A percentile compares a stretch with the other conserved stretches of the same genome.
These are phyloP conservation scores for Podospora appendiculata DNA, from an alignment of 495 filamentous ascomycete species.

Conservation along the genomic window DNA sequence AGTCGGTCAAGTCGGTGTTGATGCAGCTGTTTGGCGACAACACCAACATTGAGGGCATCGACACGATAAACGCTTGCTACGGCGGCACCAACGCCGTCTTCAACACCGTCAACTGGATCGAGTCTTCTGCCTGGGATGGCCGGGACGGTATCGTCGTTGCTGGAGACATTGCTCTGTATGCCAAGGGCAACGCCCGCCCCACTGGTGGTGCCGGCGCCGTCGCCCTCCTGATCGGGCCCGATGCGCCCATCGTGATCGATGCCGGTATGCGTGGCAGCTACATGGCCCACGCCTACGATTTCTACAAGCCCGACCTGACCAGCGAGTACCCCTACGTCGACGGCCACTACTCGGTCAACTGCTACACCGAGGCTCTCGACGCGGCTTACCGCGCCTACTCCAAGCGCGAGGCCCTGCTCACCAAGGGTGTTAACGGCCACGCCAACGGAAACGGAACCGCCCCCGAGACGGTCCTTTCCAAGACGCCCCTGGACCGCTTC, in stretches of 20 bases:
- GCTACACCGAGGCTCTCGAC: conserved; percentile 94
- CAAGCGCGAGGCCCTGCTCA: conserved; percentile 68
- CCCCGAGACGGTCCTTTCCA: conserved; percentile 36
- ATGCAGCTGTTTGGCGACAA: conserved; percentile 92
- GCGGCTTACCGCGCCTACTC: conserved; percentile 93
- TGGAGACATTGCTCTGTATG: conserved; percentile 97
- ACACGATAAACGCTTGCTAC: conserved; percentile 97
- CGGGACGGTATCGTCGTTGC: conserved; percentile 88
- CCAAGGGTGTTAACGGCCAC: conserved; percentile 43
- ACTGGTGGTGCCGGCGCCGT: conserved; percentile 94
- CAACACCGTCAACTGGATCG: conserved; percentile 95
- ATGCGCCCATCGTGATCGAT: conserved; percentile 88
- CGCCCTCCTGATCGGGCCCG: conserved; percentile 87
- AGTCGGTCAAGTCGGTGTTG: conserved; percentile 98
- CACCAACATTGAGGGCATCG: conserved; percentile 92
- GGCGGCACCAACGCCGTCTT: conserved; percentile 96
- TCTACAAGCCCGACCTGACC: conserved; percentile 97
- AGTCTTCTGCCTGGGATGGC: conserved; percentile 97
- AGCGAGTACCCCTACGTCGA: conserved; percentile 98
- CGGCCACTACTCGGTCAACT: conserved; percentile 88
- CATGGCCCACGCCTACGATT: conserved; percentile 94
- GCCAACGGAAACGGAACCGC: conserved; percentile 34
- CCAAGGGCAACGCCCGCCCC: conserved; percentile 89
- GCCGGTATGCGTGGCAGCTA: conserved; percentile 87
- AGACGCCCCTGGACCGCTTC: conserved; percentile 81